Evolutionary conservation across 257 asterid species (phyloP).

Genomic region (Plantago elongata): DNA sequence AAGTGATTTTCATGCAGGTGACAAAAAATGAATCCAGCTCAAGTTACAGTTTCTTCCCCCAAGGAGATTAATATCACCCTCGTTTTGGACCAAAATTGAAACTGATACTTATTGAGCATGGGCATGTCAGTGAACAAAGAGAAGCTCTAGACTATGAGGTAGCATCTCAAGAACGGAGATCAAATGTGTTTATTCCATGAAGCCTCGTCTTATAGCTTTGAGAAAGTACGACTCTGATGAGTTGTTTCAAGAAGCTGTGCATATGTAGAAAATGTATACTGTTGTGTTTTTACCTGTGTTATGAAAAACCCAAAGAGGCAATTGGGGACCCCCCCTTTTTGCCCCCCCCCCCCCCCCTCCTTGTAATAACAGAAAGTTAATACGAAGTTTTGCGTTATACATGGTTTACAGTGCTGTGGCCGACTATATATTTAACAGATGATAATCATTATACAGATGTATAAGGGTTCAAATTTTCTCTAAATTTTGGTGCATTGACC

Average conservation of each 20-base stretch:
- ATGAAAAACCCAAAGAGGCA: constrained; percentile 20
- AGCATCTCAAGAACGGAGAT: not conserved
- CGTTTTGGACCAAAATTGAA: constrained; percentile 21
- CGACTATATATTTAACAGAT: too few species aligned
- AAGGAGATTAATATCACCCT: constrained; percentile 42
- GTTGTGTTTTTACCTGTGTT: constrained; percentile 11
- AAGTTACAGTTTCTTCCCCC: constrained; percentile 65
- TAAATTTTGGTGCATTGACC: too few species aligned
- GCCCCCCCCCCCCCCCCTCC: constrained; percentile 8
- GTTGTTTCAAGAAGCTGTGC: constrained; percentile 24
- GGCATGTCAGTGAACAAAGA: constrained; percentile 18
- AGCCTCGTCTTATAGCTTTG: constrained; percentile 14
- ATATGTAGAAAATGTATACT: constrained; percentile 28
- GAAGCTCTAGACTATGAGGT: not conserved
- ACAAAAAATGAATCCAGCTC: constrained; percentile 67
- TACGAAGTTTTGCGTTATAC: too few species aligned
- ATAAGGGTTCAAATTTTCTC: too few species aligned
- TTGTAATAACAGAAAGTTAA: not conserved
- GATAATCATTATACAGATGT: too few species aligned
- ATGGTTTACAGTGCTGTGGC: too few species aligned
- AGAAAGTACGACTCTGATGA: constrained; percentile 11
- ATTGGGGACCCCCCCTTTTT: constrained; percentile 7
- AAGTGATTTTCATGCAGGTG: constrained; percentile 44
- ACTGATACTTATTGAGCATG: constrained; percentile 16
- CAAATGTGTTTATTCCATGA: not conserved